phyloP scores from a whole-genome alignment of 306 rosid species.

The Lupinus albus region DNA sequence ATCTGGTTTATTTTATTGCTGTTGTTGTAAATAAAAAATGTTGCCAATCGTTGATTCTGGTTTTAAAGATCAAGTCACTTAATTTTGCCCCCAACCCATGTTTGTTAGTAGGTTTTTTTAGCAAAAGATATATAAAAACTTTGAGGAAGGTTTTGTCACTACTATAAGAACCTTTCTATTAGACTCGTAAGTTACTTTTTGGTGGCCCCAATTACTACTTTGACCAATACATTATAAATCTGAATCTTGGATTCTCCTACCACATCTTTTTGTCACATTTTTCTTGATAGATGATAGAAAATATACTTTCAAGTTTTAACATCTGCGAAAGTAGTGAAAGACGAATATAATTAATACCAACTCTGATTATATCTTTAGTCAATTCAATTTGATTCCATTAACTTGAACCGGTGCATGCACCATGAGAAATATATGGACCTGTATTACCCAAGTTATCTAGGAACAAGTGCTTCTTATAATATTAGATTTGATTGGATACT shows the following conservation, averaged over 20 bases:
- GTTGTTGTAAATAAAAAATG: too few relatives aligned
- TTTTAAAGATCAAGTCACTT: too few relatives aligned
- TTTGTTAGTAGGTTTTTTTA: too few relatives aligned
- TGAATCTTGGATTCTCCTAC: not conserved
- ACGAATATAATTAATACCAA: conserved; percentile 7
- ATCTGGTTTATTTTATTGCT: too few relatives aligned
- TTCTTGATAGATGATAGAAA: not conserved
- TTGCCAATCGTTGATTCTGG: too few relatives aligned
- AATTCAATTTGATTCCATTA: conserved; percentile 30
- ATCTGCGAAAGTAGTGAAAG: not conserved
- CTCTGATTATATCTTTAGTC: conserved; percentile 27
- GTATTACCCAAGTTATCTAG: conserved; percentile 31
- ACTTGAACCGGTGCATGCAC: conserved; percentile 40
- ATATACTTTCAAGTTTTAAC: not conserved
- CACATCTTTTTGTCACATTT: conserved; percentile 17
- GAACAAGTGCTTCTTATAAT: conserved; percentile 32
- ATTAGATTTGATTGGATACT: conserved; percentile 49
- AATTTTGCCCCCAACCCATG: too few relatives aligned
- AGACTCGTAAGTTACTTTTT: conserved; percentile 3
- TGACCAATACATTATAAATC: conserved; percentile 3
- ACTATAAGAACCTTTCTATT: not conserved
- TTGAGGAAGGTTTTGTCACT: too few relatives aligned
- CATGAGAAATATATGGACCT: conserved; percentile 1
- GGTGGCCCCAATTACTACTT: conserved; percentile 13
- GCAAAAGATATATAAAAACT: too few relatives aligned